A percentile compares a stretch with the other conserved stretches of the same genome.
phyloP scores from a whole-genome alignment of 2,329 filamentous ascomycete species.

The Cytospora leucostoma region DNA sequence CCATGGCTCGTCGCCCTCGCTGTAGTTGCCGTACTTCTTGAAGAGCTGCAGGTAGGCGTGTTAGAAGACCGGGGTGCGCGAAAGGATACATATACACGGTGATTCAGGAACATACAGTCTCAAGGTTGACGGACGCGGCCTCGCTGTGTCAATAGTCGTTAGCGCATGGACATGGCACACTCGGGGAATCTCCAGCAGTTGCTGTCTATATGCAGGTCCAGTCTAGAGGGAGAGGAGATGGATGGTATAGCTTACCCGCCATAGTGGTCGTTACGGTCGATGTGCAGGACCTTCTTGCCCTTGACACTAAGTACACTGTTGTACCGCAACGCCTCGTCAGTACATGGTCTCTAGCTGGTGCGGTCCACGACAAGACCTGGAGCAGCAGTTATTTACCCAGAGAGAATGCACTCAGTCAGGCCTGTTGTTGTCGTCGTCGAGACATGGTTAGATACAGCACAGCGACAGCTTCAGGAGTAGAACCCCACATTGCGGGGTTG shows the following conservation, averaged over 20 bases:
- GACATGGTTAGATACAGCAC: conserved; percentile 33
- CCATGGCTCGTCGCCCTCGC: conserved; percentile 84
- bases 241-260: conserved; percentile 71
- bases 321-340: conserved; percentile 17
- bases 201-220: neutral
- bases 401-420: conserved; percentile 98
- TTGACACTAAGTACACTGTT: conserved; percentile 91
- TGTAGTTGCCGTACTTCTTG: conserved; percentile 90
- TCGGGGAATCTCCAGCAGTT: neutral
- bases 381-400: conserved; percentile 65
- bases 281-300: conserved; percentile 98
- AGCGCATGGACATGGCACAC: conserved; percentile 2
- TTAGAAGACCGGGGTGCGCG: conserved; percentile 22
- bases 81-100: conserved; percentile 15
- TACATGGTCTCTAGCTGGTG: neutral
- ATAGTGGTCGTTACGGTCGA: conserved; percentile 98
- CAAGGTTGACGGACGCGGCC: conserved; percentile 94
- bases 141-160: conserved; percentile 58
- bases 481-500: conserved; percentile 34
- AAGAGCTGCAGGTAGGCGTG: conserved; percentile 66
- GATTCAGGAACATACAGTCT: conserved; percentile 64
- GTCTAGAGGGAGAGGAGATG: neutral
- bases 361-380: neutral
- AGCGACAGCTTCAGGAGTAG: conserved; percentile 27
- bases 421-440: conserved; percentile 53